phyloP scores from a whole-genome alignment of 1,139 yeast species.

The Zygoascus sp. region DNA sequence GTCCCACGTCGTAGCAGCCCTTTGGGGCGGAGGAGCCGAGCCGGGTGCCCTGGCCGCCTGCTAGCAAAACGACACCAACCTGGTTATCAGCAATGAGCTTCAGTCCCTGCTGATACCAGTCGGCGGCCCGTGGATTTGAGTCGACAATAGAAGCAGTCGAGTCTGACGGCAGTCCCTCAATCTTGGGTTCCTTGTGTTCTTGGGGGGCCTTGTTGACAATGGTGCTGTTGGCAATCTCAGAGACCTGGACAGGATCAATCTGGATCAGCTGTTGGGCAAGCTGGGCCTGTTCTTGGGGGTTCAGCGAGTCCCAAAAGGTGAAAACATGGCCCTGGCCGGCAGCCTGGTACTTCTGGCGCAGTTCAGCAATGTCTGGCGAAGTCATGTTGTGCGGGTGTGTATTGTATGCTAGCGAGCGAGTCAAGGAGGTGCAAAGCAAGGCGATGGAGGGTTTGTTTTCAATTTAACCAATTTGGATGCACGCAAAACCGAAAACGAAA shows the following conservation, averaged over 20 bases:
- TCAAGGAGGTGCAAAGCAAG: background rate
- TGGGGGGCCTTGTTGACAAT: slow-evolving; percentile 13
- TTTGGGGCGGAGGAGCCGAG: slow-evolving; percentile 86
- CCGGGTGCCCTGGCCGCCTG: slow-evolving; percentile 98
- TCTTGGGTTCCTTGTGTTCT: slow-evolving; percentile 16
- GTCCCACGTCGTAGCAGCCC: slow-evolving; percentile 84
- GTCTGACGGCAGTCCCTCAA: slow-evolving; percentile 36
- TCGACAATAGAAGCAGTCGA: slow-evolving; percentile 36
- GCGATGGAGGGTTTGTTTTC: slow-evolving; percentile 2
- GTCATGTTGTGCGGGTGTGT: slow-evolving; percentile 22
- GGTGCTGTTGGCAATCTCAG: slow-evolving; percentile 30
- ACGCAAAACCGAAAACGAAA: background rate
- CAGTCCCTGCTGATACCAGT: slow-evolving; percentile 61
- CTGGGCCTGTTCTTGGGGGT: slow-evolving; percentile 26
- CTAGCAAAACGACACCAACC: slow-evolving; percentile 88
- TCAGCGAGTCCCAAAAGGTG: slow-evolving; percentile 35
- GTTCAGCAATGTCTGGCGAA: slow-evolving; percentile 22
- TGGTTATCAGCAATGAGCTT: slow-evolving; percentile 63
- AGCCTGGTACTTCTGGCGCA: slow-evolving; percentile 29
- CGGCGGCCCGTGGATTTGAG: slow-evolving; percentile 19
- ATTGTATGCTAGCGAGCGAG: background rate
- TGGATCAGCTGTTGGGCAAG: slow-evolving; percentile 33
- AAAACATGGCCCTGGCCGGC: slow-evolving; percentile 44
- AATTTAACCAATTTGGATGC: background rate
- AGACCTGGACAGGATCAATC: slow-evolving; percentile 36